Evolutionary conservation across 2,329 filamentous ascomycete genomes (phyloP).

Genomic region (Trichoderma sp.): DNA sequence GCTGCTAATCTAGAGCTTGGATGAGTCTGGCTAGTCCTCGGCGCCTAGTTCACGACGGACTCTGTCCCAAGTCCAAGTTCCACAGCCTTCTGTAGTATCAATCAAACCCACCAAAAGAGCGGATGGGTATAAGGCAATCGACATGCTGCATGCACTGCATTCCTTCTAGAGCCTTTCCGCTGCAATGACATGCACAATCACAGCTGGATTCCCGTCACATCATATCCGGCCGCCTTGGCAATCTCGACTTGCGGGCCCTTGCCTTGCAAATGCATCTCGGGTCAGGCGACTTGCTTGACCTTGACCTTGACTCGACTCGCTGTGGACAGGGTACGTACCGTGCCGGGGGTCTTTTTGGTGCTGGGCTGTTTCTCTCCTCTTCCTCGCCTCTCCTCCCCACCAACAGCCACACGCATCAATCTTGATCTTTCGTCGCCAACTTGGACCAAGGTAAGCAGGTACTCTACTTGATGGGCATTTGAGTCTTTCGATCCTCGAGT

Average conservation of each 20-base stretch:
- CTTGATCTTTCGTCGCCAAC: neutral
- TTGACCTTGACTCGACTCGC: neutral
- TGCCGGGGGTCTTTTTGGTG: neutral
- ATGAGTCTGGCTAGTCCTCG: neutral
- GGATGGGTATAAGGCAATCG: neutral
- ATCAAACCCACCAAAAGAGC: neutral
- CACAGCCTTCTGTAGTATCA: neutral
- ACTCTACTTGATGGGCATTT: neutral
- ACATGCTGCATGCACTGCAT: neutral
- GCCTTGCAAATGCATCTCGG: conserved; percentile 4
- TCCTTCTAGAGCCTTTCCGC: conserved; percentile 7
- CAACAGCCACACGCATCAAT: conserved; percentile 3
- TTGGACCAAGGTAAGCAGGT: neutral
- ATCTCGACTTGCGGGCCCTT: conserved; percentile 4
- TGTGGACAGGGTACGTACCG: conserved; percentile 11
- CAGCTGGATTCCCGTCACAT: neutral
- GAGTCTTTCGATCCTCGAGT: neutral
- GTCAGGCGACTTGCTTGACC: conserved; percentile 12
- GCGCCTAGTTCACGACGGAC: neutral
- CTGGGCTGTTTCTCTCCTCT: neutral
- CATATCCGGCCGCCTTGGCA: neutral
- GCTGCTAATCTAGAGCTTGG: neutral
- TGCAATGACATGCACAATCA: neutral
- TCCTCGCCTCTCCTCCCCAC: neutral
- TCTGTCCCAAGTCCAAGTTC: neutral